Percentiles rank a stretch among this genome's conserved stretches.
Conservation (phyloP, 352 stramenopile genomes). For the Blastocystis sp. region DNA sequence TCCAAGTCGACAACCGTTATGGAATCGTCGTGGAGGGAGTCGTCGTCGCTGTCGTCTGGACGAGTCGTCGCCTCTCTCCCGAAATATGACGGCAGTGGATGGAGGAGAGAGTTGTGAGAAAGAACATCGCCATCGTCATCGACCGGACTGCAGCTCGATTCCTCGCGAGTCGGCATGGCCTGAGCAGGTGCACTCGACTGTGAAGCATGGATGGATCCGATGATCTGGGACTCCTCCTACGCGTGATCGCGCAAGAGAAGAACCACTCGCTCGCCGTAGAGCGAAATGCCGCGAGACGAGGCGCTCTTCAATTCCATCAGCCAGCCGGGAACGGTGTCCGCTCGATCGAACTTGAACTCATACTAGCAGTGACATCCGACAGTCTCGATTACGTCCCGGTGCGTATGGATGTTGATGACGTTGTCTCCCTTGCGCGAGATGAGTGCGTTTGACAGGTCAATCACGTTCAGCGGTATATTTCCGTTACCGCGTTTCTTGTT, state of each 20-base stretch:
- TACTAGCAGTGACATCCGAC: conserved; percentile 1
- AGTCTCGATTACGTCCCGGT: not conserved
- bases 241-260: not conserved
- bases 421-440: conserved; percentile 44
- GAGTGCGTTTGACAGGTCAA: conserved; percentile 64
- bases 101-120: conserved; percentile 16
- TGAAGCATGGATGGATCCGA: not conserved
- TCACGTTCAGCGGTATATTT: conserved; percentile 60
- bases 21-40: not conserved
- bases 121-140: not conserved
- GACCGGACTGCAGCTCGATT: not conserved
- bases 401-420: conserved; percentile 24
- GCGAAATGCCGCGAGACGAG: conserved; percentile 10
- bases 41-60: not conserved
- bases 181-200: not conserved
- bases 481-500: conserved; percentile 13
- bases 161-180: not conserved
- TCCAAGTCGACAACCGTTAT: not conserved
- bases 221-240: not conserved
- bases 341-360: conserved; percentile 17
- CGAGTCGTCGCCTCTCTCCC: not conserved
- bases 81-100: conserved; percentile 15
- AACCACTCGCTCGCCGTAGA: not conserved
- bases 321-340: conserved; percentile 23
- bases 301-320: conserved; percentile 35